Conservation (phyloP, 2,329 filamentous ascomycete genomes). For the Diaporthe sp. region DNA sequence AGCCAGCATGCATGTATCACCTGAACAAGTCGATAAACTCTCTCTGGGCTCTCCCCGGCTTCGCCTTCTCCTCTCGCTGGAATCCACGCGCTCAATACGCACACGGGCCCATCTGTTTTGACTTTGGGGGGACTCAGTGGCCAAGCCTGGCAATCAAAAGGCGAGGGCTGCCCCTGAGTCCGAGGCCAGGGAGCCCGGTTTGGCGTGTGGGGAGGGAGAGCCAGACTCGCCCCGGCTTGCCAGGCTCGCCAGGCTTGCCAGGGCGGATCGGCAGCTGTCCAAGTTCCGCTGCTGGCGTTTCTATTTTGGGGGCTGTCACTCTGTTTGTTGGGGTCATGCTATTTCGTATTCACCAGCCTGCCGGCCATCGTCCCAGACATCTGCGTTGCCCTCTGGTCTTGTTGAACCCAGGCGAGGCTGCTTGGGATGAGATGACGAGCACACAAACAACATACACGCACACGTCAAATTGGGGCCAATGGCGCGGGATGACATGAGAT, state of each 20-base stretch:
- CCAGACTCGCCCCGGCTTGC: background rate
- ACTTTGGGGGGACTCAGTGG: slow-evolving; percentile 1
- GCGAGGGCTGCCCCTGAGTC: slow-evolving; percentile 19
- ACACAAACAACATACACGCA: background rate
- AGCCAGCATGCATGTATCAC: background rate
- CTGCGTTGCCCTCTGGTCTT: background rate
- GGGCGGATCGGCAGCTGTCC: slow-evolving; percentile 9
- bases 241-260: no score
- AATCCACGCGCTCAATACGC: background rate
- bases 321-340: slow-evolving; percentile 14
- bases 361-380: slow-evolving; percentile 1
- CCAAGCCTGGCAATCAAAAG: slow-evolving; percentile 19
- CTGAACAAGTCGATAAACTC: slow-evolving; percentile 1
- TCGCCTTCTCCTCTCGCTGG: background rate
- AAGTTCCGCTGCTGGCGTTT: background rate
- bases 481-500: background rate
- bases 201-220: background rate
- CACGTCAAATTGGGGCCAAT: background rate
- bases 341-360: slow-evolving; percentile 5
- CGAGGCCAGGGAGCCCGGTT: slow-evolving; percentile 7
- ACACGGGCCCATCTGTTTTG: slow-evolving; percentile 11
- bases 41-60: background rate
- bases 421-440: slow-evolving; percentile 17
- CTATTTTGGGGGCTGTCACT: slow-evolving; percentile 20
- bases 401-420: background rate